A percentile compares a stretch with the other conserved stretches of the same genome.
Conservation (phyloP, 352 stramenopile genomes). For the Albugo candida region DNA sequence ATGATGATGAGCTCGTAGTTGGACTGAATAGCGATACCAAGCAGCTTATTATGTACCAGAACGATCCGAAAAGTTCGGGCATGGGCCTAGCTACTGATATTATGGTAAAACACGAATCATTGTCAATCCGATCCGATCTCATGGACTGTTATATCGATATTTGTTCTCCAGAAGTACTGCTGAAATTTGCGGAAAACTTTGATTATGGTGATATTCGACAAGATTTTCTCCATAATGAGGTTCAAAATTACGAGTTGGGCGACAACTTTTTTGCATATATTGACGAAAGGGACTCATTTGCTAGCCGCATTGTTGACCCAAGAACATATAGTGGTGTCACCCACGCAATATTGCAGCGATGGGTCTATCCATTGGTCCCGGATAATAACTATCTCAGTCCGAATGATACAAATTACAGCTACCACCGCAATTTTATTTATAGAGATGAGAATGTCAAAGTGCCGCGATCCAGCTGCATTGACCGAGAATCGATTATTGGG, state of each 20-base stretch:
- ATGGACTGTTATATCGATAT: slow-evolving; percentile 96
- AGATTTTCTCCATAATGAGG: slow-evolving; percentile 94
- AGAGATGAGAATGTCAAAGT: slow-evolving; percentile 50
- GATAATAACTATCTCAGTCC: slow-evolving; percentile 75
- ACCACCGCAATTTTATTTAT: slow-evolving; percentile 70
- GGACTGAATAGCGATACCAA: slow-evolving; percentile 50
- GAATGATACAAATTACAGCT: slow-evolving; percentile 41
- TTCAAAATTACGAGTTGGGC: slow-evolving; percentile 94
- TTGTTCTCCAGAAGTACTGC: slow-evolving; percentile 94
- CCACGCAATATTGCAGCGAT: slow-evolving; percentile 86
- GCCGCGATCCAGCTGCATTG: slow-evolving; percentile 37
- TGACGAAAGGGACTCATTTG: slow-evolving; percentile 78
- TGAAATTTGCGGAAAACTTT: slow-evolving; percentile 96
- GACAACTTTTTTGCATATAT: slow-evolving; percentile 93
- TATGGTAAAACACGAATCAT: slow-evolving; percentile 62
- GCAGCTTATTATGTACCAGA: slow-evolving; percentile 74
- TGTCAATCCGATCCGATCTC: slow-evolving; percentile 85
- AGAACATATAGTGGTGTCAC: slow-evolving; percentile 86
- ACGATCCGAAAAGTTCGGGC: slow-evolving; percentile 27
- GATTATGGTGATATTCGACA: slow-evolving; percentile 92
- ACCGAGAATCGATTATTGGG: slow-evolving; percentile 57
- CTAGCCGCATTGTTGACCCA: slow-evolving; percentile 86
- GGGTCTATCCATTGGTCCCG: slow-evolving; percentile 91
- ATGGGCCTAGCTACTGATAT: slow-evolving; percentile 49
- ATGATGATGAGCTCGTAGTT: slow-evolving; percentile 65